These are phyloP conservation scores for Populus ilicifolia DNA, from an alignment of 345 rosid genomes.

Conservation along the genomic window DNA sequence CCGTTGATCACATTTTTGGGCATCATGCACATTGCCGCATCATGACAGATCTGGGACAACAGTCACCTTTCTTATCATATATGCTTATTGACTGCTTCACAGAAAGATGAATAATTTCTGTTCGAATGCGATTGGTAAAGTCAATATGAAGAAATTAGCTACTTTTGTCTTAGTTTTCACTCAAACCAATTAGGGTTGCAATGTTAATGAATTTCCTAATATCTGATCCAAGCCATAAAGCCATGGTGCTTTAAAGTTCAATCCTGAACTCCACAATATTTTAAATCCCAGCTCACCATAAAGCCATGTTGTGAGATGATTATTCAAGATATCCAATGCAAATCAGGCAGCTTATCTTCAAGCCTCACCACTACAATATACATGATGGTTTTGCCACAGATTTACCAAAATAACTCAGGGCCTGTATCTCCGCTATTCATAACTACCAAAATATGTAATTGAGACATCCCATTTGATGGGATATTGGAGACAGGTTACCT, in stretches of 20 bases:
- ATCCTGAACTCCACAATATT: too few species aligned
- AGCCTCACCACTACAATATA: too few species aligned
- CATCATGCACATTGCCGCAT: neutral
- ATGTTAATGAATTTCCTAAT: neutral
- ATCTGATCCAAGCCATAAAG: neutral
- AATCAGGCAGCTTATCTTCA: too few species aligned
- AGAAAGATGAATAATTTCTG: too few species aligned
- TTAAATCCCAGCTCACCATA: neutral
- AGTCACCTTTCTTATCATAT: too few species aligned
- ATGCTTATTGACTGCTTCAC: neutral
- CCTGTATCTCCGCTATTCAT: neutral
- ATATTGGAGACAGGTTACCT: conserved; percentile 47
- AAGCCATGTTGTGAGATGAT: too few species aligned
- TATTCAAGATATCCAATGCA: too few species aligned
- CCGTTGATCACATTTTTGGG: neutral
- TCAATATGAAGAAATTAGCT: too few species aligned
- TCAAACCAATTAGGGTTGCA: neutral
- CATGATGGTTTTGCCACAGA: neutral
- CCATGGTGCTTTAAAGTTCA: too few species aligned
- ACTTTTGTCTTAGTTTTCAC: neutral
- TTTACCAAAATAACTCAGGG: neutral
- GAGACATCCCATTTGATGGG: neutral
- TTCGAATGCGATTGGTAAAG: neutral
- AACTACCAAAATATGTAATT: neutral
- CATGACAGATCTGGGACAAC: neutral